Evolutionary conservation across 768 basidiomycete genomes (phyloP), one percentile per base, ranked within the genome.

Genomic region (Steccherinum ochraceum): DNA sequence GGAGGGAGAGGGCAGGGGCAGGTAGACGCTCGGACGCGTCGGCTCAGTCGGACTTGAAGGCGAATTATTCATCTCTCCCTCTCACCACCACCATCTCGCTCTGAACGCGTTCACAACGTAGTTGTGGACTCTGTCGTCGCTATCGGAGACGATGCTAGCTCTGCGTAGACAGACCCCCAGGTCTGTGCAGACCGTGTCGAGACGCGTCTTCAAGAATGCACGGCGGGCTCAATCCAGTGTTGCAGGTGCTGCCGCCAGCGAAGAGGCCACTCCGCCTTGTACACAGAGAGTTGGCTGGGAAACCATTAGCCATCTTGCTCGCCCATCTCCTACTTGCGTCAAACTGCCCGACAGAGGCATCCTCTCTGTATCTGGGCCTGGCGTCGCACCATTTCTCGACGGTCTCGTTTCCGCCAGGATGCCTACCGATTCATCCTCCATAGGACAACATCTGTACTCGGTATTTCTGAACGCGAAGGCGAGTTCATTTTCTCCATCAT

Each of bases 41-140:
- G 35, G 35, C 35, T 39, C 24, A 45, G 19, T n/a, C 35, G 35
- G n/a, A 11, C n/a, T n/a, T n/a, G 11, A n/a, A 39, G 35, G 11
- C n/a, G 11, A 11, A 39, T 11, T 18, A 3, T 20, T 12, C 23
- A 24, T 35, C 27, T 48, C 44, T 42, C 40, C 16, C 40, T 40
- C 16, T 20, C 52, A 50, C 40, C 40, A 46, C 45, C 35, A 54
- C 57, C 54, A 48, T 39, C 53, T 42, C 51, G 62, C 58, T 49
- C 68, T 70, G 43, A 73, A 69, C 48, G 74, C 73, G 67, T 75
- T 75, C 46, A 66, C 69, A 20, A 69, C 65, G 16, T 26, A n/a
- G n/a, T n/a, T n/a, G n/a, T n/a, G n/a, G n/a, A 70, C 40, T 58
- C 61, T 20, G 27, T 64, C 45, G 63, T 64, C n/a, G n/a, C 49